Conservation (phyloP, 257 asterid species). For the Echium plantagineum region DNA sequence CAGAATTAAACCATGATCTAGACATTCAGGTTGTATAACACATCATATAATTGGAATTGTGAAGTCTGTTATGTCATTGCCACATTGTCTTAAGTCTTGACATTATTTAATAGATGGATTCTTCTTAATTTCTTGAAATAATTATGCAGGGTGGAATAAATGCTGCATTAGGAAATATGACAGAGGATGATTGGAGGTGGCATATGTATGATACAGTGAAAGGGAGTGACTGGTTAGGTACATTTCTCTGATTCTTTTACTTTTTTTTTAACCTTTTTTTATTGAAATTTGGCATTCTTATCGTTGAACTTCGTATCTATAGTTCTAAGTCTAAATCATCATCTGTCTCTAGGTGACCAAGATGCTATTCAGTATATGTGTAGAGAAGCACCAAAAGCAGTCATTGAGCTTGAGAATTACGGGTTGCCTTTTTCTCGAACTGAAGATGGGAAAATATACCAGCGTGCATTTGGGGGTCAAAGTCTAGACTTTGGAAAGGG, state of each 20-base stretch:
- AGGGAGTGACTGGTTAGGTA: conserved; percentile 99
- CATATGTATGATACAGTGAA: conserved; percentile 98
- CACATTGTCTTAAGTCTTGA: background rate
- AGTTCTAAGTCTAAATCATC: conserved; percentile 10
- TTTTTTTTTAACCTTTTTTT: background rate
- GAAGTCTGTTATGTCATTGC: background rate
- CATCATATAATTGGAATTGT: background rate
- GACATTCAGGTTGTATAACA: background rate
- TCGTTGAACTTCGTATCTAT: conserved; percentile 1
- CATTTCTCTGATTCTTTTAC: conserved; percentile 3
- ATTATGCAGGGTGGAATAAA: conserved; percentile 80
- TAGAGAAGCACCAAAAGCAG: conserved; percentile 92
- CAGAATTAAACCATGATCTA: background rate
- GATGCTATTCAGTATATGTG: conserved; percentile 96
- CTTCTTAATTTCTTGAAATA: background rate
- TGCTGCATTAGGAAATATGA: conserved; percentile 96
- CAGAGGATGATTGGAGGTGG: conserved; percentile 99
- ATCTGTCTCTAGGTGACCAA: conserved; percentile 60
- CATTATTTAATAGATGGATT: background rate
- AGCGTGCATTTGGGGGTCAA: conserved; percentile 99
- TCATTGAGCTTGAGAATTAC: conserved; percentile 82
- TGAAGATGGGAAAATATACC: conserved; percentile 93
- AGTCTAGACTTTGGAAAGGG: conserved; percentile 94
- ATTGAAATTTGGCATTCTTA: background rate
- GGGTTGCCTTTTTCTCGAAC: conserved; percentile 96